These are phyloP conservation scores for Termitomyces heimii DNA, from an alignment of 768 basidiomycete species.

Conservation along the genomic window DNA sequence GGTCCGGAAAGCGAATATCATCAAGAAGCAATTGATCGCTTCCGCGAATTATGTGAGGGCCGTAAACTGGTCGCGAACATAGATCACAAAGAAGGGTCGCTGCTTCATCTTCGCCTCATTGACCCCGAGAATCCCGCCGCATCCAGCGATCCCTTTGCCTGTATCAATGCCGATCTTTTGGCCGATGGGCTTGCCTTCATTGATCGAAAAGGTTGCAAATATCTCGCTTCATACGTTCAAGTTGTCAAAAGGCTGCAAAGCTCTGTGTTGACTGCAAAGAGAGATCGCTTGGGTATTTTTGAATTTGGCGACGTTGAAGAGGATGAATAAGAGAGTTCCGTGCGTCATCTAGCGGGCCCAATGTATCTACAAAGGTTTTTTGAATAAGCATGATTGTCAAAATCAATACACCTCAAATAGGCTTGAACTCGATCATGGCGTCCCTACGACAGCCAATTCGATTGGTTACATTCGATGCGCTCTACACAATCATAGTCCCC, in stretches of 20 bases:
- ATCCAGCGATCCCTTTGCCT: conserved; percentile 62
- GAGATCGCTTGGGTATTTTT: conserved; percentile 76
- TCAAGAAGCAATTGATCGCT: conserved; percentile 77
- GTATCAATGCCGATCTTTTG: conserved; percentile 86
- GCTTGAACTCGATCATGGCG: background rate
- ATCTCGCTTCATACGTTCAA: conserved; percentile 63
- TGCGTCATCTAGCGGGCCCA: background rate
- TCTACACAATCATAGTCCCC: conserved; percentile 71
- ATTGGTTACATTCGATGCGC: conserved; percentile 73
- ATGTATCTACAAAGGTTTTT: background rate
- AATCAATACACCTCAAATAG: background rate
- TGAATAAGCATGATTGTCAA: background rate
- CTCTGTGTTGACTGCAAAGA: conserved; percentile 60
- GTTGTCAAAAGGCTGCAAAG: conserved; percentile 61
- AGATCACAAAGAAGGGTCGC: conserved; percentile 74
- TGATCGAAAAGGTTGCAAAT: conserved; percentile 74
- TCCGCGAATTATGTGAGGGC: conserved; percentile 83
- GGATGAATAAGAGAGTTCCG: conserved; percentile 43
- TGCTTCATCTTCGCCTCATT: conserved; percentile 87
- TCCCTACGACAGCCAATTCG: conserved; percentile 29
- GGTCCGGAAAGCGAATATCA: conserved; percentile 83
- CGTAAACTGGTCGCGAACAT: conserved; percentile 95
- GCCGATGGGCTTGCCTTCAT: conserved; percentile 81
- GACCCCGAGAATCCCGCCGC: conserved; percentile 75
- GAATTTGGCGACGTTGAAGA: conserved; percentile 91